These are phyloP conservation scores for Dysphania ambrosioides DNA, from an alignment of 148 eudicot species.

Conservation along the genomic window DNA sequence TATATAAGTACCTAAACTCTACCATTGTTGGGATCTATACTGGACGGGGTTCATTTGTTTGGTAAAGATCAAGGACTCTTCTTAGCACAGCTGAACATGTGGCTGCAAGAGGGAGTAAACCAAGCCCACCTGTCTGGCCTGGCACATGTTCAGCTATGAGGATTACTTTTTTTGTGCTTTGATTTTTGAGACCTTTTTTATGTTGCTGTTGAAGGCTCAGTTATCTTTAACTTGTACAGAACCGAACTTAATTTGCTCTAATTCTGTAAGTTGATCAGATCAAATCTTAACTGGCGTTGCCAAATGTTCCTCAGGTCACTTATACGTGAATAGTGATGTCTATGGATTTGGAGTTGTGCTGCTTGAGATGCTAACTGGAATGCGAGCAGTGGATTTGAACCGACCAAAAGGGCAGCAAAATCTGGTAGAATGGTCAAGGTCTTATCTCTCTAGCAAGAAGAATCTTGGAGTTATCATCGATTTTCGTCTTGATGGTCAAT, in stretches of 20 bases:
- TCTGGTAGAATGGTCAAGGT: slow-evolving; percentile 52
- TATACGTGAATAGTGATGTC: slow-evolving; percentile 75
- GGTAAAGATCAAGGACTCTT: not conserved
- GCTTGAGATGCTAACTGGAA: slow-evolving; percentile 64
- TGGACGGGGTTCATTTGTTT: not conserved
- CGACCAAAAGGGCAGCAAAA: slow-evolving; percentile 48
- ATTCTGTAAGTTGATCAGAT: too few relatives aligned
- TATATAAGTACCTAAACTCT: not conserved
- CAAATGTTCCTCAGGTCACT: slow-evolving; percentile 39
- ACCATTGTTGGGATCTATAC: not conserved
- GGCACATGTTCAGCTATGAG: not conserved
- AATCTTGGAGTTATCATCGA: slow-evolving; percentile 60
- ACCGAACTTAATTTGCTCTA: not conserved
- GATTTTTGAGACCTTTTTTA: too few relatives aligned
- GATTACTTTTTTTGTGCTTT: not conserved
- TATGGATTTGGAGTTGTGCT: slow-evolving; percentile 85
- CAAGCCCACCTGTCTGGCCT: too few relatives aligned
- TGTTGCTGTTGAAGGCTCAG: too few relatives aligned
- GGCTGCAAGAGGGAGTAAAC: not conserved
- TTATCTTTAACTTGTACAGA: not conserved
- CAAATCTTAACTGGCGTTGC: not conserved
- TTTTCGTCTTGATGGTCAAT: slow-evolving; percentile 50
- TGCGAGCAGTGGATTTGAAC: slow-evolving; percentile 50
- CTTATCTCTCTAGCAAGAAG: slow-evolving; percentile 38
- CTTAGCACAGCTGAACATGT: not conserved